Evolutionary conservation across 208 protist species (phyloP).

Genomic region (Crithidia mellificae): DNA sequence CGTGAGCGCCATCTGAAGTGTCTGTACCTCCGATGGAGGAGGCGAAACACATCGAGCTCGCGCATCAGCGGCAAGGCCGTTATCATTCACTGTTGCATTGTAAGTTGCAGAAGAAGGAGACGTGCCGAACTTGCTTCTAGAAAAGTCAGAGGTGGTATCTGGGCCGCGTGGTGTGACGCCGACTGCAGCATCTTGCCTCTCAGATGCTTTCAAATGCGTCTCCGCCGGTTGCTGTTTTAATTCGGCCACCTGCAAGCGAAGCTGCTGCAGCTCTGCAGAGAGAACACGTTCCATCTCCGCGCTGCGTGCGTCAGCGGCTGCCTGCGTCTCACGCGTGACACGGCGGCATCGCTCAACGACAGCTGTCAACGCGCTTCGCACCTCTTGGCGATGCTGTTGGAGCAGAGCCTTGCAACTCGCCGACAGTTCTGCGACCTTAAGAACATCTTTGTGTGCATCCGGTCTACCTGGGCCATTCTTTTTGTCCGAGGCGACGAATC

Average conservation of each 20-base stretch:
- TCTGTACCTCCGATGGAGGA: background rate
- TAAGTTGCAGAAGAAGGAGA: background rate
- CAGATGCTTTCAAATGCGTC: background rate
- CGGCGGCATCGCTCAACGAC: slow-evolving; percentile 2
- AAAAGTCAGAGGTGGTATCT: too few species aligned
- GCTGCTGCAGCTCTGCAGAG: slow-evolving; percentile 8
- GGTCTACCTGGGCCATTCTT: too few species aligned
- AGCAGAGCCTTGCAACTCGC: background rate
- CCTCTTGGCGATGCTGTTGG: background rate
- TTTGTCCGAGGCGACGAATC: too few species aligned
- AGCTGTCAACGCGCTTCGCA: background rate
- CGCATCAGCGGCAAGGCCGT: background rate
- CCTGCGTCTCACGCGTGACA: slow-evolving; percentile 3
- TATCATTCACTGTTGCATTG: background rate
- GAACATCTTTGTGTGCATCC: too few species aligned
- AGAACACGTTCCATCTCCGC: slow-evolving; percentile 16
- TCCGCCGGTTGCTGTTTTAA: background rate
- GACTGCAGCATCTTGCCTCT: background rate
- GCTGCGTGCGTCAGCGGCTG: background rate
- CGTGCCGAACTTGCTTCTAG: background rate
- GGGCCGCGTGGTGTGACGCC: background rate
- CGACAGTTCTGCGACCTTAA: background rate
- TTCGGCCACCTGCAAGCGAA: slow-evolving; percentile 13
- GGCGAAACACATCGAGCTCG: background rate
- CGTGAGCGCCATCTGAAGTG: background rate